These are phyloP conservation scores for Aspergillus baeticus DNA, from an alignment of 495 filamentous ascomycete genomes.

Conservation along the genomic window DNA sequence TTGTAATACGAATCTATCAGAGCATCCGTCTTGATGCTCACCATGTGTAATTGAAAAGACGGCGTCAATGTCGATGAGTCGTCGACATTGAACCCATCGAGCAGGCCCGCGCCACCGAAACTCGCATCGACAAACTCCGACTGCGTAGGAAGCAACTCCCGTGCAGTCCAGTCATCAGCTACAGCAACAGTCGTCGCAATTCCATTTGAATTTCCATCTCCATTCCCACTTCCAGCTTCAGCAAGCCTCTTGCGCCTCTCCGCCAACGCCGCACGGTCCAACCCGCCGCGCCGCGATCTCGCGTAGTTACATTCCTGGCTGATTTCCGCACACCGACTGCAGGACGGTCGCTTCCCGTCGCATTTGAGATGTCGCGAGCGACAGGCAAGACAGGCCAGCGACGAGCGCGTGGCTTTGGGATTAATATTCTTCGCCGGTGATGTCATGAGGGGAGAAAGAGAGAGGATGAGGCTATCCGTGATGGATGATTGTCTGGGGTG, in stretches of 20 bases:
- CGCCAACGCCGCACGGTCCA: constrained; percentile 22
- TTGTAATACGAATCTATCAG: constrained; percentile 31
- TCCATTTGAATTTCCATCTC: neutral
- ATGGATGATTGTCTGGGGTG: too few species aligned
- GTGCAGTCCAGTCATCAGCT: too few species aligned
- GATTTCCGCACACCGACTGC: constrained; percentile 39
- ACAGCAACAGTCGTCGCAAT: neutral
- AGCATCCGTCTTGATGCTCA: constrained; percentile 15
- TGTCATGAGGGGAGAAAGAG: too few species aligned
- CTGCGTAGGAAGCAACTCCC: too few species aligned
- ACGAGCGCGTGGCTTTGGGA: constrained; percentile 10
- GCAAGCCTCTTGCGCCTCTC: constrained; percentile 24
- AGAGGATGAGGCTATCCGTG: too few species aligned
- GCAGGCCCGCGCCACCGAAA: too few species aligned
- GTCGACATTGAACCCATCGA: too few species aligned
- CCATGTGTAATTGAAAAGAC: too few species aligned
- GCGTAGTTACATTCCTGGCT: constrained; percentile 47
- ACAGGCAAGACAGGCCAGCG: constrained; percentile 25
- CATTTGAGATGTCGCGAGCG: constrained; percentile 23
- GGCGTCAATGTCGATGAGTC: too few species aligned
- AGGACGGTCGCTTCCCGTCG: constrained; percentile 25
- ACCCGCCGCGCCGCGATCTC: constrained; percentile 54
- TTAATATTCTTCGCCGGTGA: too few species aligned
- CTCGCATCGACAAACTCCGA: too few species aligned
- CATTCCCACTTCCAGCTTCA: constrained; percentile 28